Base-by-base conservation (phyloP, 2,329 filamentous ascomycete genomes). In the Microsporum audouinii region DNA sequence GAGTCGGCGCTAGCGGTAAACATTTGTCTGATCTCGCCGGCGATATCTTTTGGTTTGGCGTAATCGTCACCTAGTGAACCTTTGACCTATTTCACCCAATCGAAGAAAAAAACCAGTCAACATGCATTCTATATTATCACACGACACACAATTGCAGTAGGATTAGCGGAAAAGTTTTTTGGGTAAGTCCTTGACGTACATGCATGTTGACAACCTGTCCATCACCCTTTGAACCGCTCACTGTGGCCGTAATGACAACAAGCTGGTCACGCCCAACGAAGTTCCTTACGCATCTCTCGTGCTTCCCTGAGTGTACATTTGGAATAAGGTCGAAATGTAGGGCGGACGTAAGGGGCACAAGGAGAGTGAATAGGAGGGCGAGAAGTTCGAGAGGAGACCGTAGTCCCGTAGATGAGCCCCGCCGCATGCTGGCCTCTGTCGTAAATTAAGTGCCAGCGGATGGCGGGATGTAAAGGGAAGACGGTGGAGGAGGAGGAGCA, bases 61-160 rank as follows among this genome's bases (percentile, higher is more conserved):
- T 97, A 96, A 76, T 97, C 91, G 78, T 99, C 99, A 72, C 91
- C 92, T 68, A 96, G 84, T 14, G 91, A 87, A 77, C 99, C 94
- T 75, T 88, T 88, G 77, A 99, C 96, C 92, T 97, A 73, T 55
- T 62, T 12, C 61, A 61, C 57, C 23, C 43, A 47, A 47, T 49
- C 31, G 29, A 8, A 7, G 17, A 23, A 43, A 27, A 39, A 45
- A 31, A 7, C 5, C 36, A 45, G 31, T 59, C 47, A 59, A 29
- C 27, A 47, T 49, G 3, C 96, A 72, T 55, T 62, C 10, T 61
- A 60, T 56, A 12, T n/a, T 43, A 27, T 45, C 33, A 8, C 23
- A n/a, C 17, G 10, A 29, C 5, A 14, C 10, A 2, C 23, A 34
- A 17, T 59, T n/a, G 27, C n/a, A 14, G 41, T 47, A 8, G 55